Evolutionary conservation across 495 filamentous ascomycete genomes (phyloP).

Genomic region (Penicillium steckii): DNA sequence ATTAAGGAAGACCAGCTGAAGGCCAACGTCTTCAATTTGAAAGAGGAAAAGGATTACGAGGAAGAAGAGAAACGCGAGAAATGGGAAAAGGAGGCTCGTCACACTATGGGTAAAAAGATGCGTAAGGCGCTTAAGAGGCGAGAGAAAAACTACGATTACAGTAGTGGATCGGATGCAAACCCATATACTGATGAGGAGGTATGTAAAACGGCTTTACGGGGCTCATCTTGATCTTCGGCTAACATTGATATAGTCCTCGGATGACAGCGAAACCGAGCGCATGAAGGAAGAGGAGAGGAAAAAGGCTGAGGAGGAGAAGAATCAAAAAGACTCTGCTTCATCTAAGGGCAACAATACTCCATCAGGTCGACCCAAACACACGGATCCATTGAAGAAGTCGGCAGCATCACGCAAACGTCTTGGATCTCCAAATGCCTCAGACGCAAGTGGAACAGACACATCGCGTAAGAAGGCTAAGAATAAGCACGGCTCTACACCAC

Average conservation of each 20-base stretch:
- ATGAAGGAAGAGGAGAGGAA: slow-evolving; percentile 68
- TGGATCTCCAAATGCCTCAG: slow-evolving; percentile 82
- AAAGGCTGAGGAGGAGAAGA: slow-evolving; percentile 64
- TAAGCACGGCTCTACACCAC: slow-evolving; percentile 53
- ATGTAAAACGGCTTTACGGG: no score
- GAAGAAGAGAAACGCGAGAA: slow-evolving; percentile 70
- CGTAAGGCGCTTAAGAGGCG: slow-evolving; percentile 77
- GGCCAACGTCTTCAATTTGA: slow-evolving; percentile 83
- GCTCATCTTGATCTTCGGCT: no score
- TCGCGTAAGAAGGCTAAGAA: slow-evolving; percentile 86
- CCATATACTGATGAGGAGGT: slow-evolving; percentile 66
- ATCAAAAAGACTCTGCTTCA: slow-evolving; percentile 53
- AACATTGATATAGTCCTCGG: slow-evolving; percentile 35
- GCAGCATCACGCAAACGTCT: slow-evolving; percentile 69
- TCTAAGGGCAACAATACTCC: slow-evolving; percentile 76
- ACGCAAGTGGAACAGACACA: slow-evolving; percentile 87
- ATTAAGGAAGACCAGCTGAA: slow-evolving; percentile 85
- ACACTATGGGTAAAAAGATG: slow-evolving; percentile 69
- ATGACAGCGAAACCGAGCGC: slow-evolving; percentile 49
- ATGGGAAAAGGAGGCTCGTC: slow-evolving; percentile 63
- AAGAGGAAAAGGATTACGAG: slow-evolving; percentile 84
- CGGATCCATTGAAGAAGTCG: slow-evolving; percentile 56
- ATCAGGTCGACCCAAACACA: slow-evolving; percentile 56
- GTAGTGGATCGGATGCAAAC: slow-evolving; percentile 69
- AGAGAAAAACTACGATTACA: slow-evolving; percentile 83